Conservation (phyloP, 202 grass and related monocot species). For the Tripidium arundinaceum region DNA sequence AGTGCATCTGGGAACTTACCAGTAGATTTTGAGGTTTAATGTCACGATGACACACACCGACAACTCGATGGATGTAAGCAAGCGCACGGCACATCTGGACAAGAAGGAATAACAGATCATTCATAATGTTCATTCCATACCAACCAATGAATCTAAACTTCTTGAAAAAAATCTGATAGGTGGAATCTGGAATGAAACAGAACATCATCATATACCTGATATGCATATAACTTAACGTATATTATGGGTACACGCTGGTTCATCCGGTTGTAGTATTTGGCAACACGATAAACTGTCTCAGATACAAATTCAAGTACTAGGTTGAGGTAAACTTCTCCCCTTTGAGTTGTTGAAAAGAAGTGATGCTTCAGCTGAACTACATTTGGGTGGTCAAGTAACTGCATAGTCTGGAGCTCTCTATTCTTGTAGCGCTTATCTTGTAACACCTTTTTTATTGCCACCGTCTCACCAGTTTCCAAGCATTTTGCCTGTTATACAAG, state of each 20-base stretch:
- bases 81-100: slow-evolving; percentile 80
- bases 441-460: slow-evolving; percentile 97
- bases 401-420: slow-evolving; percentile 97
- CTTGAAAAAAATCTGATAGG: neutral
- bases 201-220: slow-evolving; percentile 62
- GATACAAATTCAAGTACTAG: slow-evolving; percentile 90
- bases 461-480: slow-evolving; percentile 84
- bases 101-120: slow-evolving; percentile 20
- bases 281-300: slow-evolving; percentile 84
- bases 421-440: slow-evolving; percentile 99
- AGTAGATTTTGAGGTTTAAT: slow-evolving; percentile 99
- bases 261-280: slow-evolving; percentile 76
- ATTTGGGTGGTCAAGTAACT: slow-evolving; percentile 86
- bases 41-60: slow-evolving; percentile 93
- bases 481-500: slow-evolving; percentile 72
- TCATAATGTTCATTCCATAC: slow-evolving; percentile 3
- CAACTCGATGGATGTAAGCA: slow-evolving; percentile 82
- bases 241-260: slow-evolving; percentile 85
- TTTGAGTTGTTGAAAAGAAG: slow-evolving; percentile 96
- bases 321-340: slow-evolving; percentile 95
- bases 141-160: slow-evolving; percentile 14
- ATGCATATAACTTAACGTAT: slow-evolving; percentile 80
- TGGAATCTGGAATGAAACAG: slow-evolving; percentile 18
- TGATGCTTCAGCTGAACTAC: slow-evolving; percentile 91
- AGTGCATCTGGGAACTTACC: slow-evolving; percentile 47